Evolutionary conservation across 73 alveolate species (phyloP).

Genomic region (Strombidium stylifer): DNA sequence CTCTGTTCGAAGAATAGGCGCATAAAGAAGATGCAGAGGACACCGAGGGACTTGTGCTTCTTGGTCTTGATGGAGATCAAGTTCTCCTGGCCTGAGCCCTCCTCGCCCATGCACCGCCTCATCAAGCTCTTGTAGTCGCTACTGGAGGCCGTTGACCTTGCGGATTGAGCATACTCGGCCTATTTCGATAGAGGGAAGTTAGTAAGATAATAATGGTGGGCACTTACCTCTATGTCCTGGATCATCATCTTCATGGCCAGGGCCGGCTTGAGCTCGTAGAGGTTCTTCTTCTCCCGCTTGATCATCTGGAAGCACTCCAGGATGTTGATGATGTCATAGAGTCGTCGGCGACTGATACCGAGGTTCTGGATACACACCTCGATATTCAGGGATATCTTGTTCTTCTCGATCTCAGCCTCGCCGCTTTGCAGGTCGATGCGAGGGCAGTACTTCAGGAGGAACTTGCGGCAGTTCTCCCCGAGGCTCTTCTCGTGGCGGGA

Average conservation of each 20-base stretch:
- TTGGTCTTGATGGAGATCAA: conserved; percentile 20
- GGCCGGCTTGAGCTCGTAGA: conserved; percentile 7
- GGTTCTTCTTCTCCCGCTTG: conserved; percentile 2
- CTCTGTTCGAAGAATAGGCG: background rate
- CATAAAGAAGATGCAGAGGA: conserved; percentile 5
- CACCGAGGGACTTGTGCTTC: conserved; percentile 25
- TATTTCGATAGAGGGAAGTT: too few relatives aligned
- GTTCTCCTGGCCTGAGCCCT: conserved; percentile 5
- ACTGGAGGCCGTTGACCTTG: too few relatives aligned
- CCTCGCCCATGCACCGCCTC: background rate
- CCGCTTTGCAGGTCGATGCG: too few relatives aligned
- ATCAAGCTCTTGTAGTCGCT: too few relatives aligned
- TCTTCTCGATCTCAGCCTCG: too few relatives aligned
- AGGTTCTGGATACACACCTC: conserved; percentile 5
- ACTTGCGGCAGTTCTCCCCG: conserved; percentile 31
- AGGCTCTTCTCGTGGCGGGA: conserved; percentile 22
- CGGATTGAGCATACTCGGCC: too few relatives aligned
- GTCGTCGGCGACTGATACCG: conserved; percentile 12
- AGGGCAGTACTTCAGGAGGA: conserved; percentile 23
- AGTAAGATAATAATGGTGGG: too few relatives aligned
- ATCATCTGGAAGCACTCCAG: conserved; percentile 27
- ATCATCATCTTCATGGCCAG: conserved; percentile 6
- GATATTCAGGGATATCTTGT: conserved; percentile 5
- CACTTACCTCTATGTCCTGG: conserved; percentile 8
- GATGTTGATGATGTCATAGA: conserved; percentile 22